Evolutionary conservation across 495 filamentous ascomycete genomes (phyloP).

Genomic region (Astrocystis sublimbata): DNA sequence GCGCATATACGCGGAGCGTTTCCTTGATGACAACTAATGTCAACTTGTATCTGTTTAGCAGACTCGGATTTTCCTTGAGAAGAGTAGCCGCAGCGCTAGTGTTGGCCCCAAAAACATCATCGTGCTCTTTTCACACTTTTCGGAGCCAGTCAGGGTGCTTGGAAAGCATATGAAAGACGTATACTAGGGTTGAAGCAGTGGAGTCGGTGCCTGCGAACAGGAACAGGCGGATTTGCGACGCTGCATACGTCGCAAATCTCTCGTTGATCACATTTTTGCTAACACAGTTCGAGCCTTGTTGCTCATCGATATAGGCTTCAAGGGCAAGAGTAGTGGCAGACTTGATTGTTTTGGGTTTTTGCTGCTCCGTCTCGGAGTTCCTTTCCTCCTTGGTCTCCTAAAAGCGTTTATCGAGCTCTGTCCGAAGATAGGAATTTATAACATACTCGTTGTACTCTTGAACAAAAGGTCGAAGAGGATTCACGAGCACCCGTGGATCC

Average conservation of each 20-base stretch:
- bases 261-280: background rate
- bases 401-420: background rate
- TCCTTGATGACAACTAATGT: conserved; percentile 54
- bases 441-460: background rate
- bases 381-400: background rate
- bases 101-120: conserved; percentile 37
- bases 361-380: background rate
- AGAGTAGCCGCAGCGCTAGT: conserved; percentile 19
- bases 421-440: background rate
- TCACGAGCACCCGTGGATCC: background rate
- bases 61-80: conserved; percentile 34
- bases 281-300: background rate
- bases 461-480: background rate
- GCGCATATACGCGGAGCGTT: conserved; percentile 45
- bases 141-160: conserved; percentile 31
- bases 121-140: conserved; percentile 34
- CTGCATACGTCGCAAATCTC: background rate
- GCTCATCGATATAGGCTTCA: background rate
- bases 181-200: conserved; percentile 31
- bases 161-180: conserved; percentile 39
- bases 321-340: background rate
- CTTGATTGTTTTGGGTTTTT: background rate
- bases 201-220: conserved; percentile 46
- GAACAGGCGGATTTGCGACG: conserved; percentile 23
- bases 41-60: conserved; percentile 46